A percentile compares a stretch with the other conserved stretches of the same genome.
Evolutionary conservation across 73 alveolate genomes (phyloP).

Genomic region (Stentor roeselii): DNA sequence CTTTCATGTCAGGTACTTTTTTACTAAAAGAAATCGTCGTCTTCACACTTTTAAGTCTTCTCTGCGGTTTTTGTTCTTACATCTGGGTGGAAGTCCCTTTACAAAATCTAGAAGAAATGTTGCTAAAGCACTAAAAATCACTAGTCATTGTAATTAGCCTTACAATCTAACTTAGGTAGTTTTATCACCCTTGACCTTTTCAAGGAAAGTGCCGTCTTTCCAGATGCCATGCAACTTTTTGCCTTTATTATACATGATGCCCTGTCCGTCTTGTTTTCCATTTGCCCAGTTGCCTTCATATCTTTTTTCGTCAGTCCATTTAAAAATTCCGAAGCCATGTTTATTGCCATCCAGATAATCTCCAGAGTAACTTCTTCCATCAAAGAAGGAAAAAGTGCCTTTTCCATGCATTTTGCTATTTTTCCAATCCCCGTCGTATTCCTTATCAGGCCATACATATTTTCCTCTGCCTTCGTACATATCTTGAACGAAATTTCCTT

Average conservation of each 20-base stretch:
- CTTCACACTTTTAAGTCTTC: too few species aligned
- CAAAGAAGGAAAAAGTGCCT: constrained; percentile 47
- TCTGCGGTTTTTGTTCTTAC: too few species aligned
- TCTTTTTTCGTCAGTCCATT: neutral
- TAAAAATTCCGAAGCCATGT: neutral
- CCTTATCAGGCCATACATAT: neutral
- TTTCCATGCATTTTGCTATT: constrained; percentile 22
- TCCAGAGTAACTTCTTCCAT: constrained; percentile 68
- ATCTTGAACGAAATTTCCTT: constrained; percentile 33
- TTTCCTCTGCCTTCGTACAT: constrained; percentile 37
- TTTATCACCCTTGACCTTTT: neutral
- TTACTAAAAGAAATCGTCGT: too few species aligned
- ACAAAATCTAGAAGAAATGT: too few species aligned
- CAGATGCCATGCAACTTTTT: neutral
- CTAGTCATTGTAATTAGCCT: neutral
- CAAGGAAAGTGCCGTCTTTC: neutral
- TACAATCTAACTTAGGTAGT: neutral
- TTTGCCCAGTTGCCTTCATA: constrained; percentile 13
- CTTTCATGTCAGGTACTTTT: too few species aligned
- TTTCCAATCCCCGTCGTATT: constrained; percentile 27
- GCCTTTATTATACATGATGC: constrained; percentile 7
- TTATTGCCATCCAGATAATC: neutral
- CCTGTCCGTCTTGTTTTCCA: constrained; percentile 12
- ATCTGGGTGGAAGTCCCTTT: too few species aligned
- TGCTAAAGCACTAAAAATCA: too few species aligned